Conservation (phyloP, 192 early-diverging fungal species). For the Oehlia diaphana region DNA sequence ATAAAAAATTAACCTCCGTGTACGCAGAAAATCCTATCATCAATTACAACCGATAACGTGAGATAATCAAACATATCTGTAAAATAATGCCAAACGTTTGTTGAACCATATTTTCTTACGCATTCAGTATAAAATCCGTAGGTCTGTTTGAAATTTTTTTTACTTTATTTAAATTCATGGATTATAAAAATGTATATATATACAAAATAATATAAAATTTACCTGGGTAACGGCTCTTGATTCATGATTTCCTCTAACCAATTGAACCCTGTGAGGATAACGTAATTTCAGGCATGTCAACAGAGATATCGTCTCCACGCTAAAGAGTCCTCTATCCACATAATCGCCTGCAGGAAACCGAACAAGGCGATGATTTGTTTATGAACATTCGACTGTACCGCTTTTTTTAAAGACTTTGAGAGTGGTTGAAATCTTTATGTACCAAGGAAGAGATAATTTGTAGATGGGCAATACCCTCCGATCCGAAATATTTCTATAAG, state of each 20-base stretch:
- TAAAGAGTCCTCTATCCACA: slow-evolving; percentile 83
- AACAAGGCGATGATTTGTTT: slow-evolving; percentile 21
- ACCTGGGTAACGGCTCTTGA: slow-evolving; percentile 89
- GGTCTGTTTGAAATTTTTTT: slow-evolving; percentile 45
- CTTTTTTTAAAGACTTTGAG: background rate
- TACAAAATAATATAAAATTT: background rate
- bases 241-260: slow-evolving; percentile 95
- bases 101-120: slow-evolving; percentile 81
- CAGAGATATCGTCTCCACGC: slow-evolving; percentile 90
- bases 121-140: slow-evolving; percentile 96
- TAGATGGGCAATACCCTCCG: slow-evolving; percentile 75
- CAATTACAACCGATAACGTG: slow-evolving; percentile 83
- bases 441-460: slow-evolving; percentile 88
- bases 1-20: slow-evolving; percentile 71
- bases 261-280: slow-evolving; percentile 84
- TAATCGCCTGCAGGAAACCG: slow-evolving; percentile 66
- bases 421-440: slow-evolving; percentile 23
- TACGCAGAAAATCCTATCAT: slow-evolving; percentile 90
- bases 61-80: slow-evolving; percentile 95
- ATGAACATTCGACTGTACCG: slow-evolving; percentile 8
- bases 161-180: too few species aligned
- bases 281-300: slow-evolving; percentile 86
- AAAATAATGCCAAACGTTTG: slow-evolving; percentile 88
- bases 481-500: slow-evolving; percentile 86
- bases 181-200: too few species aligned